phyloP scores from a whole-genome alignment of 768 basidiomycete species.

The Mycena maculata region DNA sequence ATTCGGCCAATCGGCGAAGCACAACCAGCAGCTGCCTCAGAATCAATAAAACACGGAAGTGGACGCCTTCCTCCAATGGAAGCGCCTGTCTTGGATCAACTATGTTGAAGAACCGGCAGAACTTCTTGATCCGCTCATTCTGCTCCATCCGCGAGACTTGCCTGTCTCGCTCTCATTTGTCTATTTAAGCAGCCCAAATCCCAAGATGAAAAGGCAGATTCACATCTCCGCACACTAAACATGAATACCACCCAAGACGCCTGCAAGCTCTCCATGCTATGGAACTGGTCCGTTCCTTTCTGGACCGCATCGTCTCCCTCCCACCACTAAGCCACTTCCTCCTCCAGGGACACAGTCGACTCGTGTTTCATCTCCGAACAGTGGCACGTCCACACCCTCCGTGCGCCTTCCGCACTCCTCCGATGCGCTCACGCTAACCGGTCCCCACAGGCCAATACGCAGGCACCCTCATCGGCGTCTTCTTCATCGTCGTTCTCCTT shows the following conservation, averaged over 20 bases:
- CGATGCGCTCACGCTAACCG: background rate
- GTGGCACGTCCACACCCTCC: conserved; percentile 26
- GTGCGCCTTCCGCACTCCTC: background rate
- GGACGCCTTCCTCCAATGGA: no score
- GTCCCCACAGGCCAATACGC: conserved; percentile 19
- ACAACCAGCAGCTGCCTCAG: no score
- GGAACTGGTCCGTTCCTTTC: conserved; percentile 30
- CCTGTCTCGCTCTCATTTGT: conserved; percentile 12
- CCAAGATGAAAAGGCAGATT: no score
- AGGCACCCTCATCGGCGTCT: conserved; percentile 21
- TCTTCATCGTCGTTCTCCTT: conserved; percentile 23
- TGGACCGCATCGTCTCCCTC: no score
- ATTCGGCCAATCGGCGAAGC: no score
- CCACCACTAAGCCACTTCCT: background rate
- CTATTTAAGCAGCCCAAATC: background rate
- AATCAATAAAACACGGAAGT: no score
- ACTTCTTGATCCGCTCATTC: background rate
- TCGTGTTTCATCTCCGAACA: conserved; percentile 26
- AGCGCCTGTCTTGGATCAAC: no score
- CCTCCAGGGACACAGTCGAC: conserved; percentile 26
- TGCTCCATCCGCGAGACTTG: conserved; percentile 3
- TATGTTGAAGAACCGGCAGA: background rate
- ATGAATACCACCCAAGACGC: conserved; percentile 4
- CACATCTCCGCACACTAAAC: background rate
- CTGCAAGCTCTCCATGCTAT: conserved; percentile 31